Base-by-base conservation (phyloP, 1,284 basidiomycete species). In the Ustilago cynodontis region DNA sequence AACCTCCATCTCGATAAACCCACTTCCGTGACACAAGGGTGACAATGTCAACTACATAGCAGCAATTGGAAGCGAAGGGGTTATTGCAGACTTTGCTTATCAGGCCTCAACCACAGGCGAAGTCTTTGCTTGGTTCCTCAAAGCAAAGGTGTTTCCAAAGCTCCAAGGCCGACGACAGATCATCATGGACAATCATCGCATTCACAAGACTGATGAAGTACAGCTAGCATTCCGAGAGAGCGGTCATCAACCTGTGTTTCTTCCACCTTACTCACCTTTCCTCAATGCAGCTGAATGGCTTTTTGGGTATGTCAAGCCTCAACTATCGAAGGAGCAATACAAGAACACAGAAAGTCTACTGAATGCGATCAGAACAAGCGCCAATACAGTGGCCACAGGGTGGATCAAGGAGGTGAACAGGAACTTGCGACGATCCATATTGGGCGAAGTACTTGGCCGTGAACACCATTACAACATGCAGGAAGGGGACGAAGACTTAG, bases 171-270 rank as follows among this genome's bases (percentile, higher is more conserved):
- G 22, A 9, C 49, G 14, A 2, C 35, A 29, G 8, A 51, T 59
- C 47, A 59, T 59, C 35, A 49, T 59, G 31, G 58, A 59, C n/a
- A 59, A 59, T 51, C 31, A 29, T 26, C n/a, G n/a, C 29, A 37
- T 59, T 51, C 47, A 59, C 47, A 59, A 59, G 35, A 39, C 47
- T 20, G 16, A 35, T n/a, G 29, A 10, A 24, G 58, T 49, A 1
- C 18, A 29, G 11, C 10, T 47, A 3, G 29, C 28, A 18, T 58
- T 58, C 37, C 16, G 10, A 18, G 56, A 29, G 1, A 22, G 13
- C 7, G 3, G 8, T 3, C 58, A 59, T 51, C 13, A 50, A 8
- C 13, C 14, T 6, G 49, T 59, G 16, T 51, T 51, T 11, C 35
- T 59, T 2, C 58, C 49, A 6, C 58, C 35, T 16, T 59, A 59